Evolutionary conservation across 1,284 basidiomycete genomes (phyloP).

Genomic region (Pseudozyma tsukubaensis): DNA sequence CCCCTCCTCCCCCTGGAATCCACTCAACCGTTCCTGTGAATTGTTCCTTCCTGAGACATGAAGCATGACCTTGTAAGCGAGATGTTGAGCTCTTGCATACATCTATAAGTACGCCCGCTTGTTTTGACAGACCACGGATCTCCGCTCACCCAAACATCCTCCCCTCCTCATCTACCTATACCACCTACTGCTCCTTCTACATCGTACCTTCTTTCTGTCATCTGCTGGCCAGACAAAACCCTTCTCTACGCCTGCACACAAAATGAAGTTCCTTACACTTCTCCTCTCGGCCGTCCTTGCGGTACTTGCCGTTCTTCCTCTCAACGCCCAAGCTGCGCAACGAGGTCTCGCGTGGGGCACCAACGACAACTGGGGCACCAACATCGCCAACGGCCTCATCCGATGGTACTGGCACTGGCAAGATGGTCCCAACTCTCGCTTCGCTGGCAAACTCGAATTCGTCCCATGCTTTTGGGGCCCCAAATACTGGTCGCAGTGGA

Average conservation of each 20-base stretch:
- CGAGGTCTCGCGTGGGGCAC: conserved; percentile 62
- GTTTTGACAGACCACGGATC: conserved; percentile 29
- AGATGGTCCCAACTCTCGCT: conserved; percentile 38
- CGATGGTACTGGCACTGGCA: conserved; percentile 68
- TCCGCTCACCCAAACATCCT: conserved; percentile 1
- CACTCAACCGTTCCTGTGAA: too few species aligned
- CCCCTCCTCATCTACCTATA: not conserved
- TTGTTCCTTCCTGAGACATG: too few species aligned
- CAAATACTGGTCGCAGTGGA: conserved; percentile 53
- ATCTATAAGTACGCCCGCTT: conserved; percentile 32
- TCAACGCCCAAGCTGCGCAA: conserved; percentile 21
- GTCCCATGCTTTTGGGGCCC: conserved; percentile 66
- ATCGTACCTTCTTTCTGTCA: not conserved
- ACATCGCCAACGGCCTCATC: conserved; percentile 54
- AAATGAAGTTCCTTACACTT: conserved; percentile 45
- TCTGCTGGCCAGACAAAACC: conserved; percentile 35
- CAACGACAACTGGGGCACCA: conserved; percentile 55
- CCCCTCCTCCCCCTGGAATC: too few species aligned
- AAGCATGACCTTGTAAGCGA: too few species aligned
- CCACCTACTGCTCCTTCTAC: conserved; percentile 4
- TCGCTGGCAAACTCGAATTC: conserved; percentile 54
- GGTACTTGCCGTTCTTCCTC: conserved; percentile 20
- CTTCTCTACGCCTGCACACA: conserved; percentile 2
- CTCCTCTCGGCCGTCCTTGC: conserved; percentile 23
- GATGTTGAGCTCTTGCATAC: not conserved